Evolutionary conservation across 164 flowering plant species (phyloP).

Genomic region (Chimonanthus salicifolius): DNA sequence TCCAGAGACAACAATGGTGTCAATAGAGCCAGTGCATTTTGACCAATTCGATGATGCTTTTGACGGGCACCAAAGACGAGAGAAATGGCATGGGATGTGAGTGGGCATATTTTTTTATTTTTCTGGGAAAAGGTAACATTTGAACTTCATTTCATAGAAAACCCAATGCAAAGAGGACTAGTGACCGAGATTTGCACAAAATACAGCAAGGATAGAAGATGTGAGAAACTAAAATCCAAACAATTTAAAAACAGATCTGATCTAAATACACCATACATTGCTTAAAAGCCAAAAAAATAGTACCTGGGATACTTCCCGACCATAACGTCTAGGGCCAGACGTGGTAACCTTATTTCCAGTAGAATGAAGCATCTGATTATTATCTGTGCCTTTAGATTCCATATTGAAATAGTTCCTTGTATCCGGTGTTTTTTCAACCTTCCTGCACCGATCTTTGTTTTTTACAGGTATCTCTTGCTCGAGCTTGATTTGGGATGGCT

Average conservation of each 20-base stretch:
- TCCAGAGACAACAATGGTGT: too few relatives aligned
- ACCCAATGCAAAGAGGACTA: neutral
- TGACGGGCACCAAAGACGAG: too few relatives aligned
- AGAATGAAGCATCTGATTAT: conserved; percentile 18
- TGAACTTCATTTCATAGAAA: neutral
- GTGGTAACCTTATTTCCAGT: conserved; percentile 18
- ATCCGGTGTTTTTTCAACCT: conserved; percentile 17
- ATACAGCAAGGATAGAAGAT: neutral
- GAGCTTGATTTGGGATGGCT: neutral
- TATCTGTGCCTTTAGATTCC: conserved; percentile 13
- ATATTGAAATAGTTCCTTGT: conserved; percentile 21
- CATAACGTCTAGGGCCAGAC: conserved; percentile 35
- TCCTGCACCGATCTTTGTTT: neutral
- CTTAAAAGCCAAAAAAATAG: neutral
- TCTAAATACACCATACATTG: too few relatives aligned
- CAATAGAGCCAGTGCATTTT: too few relatives aligned
- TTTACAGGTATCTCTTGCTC: neutral
- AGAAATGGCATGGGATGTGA: too few relatives aligned
- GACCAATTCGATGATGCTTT: too few relatives aligned
- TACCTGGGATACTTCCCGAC: conserved; percentile 64
- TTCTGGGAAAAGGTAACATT: neutral
- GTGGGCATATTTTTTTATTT: neutral
- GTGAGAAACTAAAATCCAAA: neutral
- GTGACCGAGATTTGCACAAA: neutral
- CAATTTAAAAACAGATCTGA: neutral